A percentile compares a stretch with the other conserved stretches of the same genome.
Evolutionary conservation across 2,329 filamentous ascomycete species (phyloP).

Genomic region (Huntiella moniliformis): DNA sequence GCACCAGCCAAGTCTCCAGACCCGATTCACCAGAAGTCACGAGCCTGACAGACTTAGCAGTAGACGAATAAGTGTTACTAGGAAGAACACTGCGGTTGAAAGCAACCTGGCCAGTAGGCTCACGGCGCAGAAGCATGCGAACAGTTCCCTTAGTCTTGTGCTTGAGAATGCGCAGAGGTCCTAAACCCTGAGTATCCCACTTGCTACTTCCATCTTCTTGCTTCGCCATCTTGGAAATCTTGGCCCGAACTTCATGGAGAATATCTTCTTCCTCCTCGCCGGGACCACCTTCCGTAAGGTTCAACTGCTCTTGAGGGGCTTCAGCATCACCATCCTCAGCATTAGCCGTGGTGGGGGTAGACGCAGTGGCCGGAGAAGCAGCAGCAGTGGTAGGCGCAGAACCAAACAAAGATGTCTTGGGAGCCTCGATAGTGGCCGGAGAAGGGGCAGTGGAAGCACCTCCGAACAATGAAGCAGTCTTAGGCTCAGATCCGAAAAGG

Average conservation of each 20-base stretch:
- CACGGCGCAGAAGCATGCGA: slow-evolving; percentile 53
- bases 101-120: slow-evolving; percentile 54
- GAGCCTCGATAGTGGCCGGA: not conserved
- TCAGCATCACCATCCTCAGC: slow-evolving; percentile 33
- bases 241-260: slow-evolving; percentile 51
- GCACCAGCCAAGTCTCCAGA: slow-evolving; percentile 52
- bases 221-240: slow-evolving; percentile 43
- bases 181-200: slow-evolving; percentile 54
- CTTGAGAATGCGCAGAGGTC: slow-evolving; percentile 52
- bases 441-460: slow-evolving; percentile 4
- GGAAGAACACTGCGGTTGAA: slow-evolving; percentile 51
- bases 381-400: not conserved
- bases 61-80: slow-evolving; percentile 41
- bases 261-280: slow-evolving; percentile 56
- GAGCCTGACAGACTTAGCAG: slow-evolving; percentile 41
- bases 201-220: slow-evolving; percentile 28
- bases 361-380: not conserved
- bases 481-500: slow-evolving; percentile 1
- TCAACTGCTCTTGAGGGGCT: slow-evolving; percentile 45
- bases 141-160: slow-evolving; percentile 49
- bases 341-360: not conserved
- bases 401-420: slow-evolving; percentile 1
- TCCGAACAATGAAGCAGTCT: not conserved
- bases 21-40: slow-evolving; percentile 36
- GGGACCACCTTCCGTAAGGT: slow-evolving; percentile 45